These are phyloP conservation scores for Lipomyces japonicus DNA, from an alignment of 805 yeast species.

Conservation along the genomic window DNA sequence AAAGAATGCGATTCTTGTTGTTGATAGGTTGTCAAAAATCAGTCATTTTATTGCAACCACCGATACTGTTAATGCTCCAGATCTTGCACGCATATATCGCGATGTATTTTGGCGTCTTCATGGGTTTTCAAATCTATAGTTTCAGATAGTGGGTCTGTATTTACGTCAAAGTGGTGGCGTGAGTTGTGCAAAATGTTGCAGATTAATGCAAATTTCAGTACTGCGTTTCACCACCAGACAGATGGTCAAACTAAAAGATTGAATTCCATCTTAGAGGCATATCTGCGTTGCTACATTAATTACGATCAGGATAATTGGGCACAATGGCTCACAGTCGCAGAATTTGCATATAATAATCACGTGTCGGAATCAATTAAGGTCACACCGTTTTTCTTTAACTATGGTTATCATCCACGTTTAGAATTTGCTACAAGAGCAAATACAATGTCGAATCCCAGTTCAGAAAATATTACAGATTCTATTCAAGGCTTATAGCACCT, in stretches of 20 bases:
- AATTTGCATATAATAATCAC: neutral
- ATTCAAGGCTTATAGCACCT: neutral
- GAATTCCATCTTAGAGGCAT: constrained; percentile 1
- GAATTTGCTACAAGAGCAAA: neutral
- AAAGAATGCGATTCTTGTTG: too few species aligned
- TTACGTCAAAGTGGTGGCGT: too few species aligned
- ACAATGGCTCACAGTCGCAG: neutral
- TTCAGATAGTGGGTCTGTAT: too few species aligned
- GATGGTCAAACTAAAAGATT: constrained; percentile 3
- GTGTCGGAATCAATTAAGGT: neutral
- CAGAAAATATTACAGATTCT: neutral
- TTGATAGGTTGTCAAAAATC: too few species aligned
- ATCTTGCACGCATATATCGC: too few species aligned
- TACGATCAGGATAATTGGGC: neutral
- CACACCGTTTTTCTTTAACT: neutral
- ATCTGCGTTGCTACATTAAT: neutral
- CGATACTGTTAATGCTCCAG: too few species aligned
- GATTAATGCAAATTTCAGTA: too few species aligned
- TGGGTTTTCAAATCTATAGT: too few species aligned
- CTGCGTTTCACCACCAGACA: too few species aligned
- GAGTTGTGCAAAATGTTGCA: too few species aligned
- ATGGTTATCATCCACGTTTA: constrained; percentile 1
- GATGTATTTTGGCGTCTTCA: too few species aligned
- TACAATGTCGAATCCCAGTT: neutral
- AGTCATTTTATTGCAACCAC: too few species aligned